Base-by-base conservation (phyloP, 805 yeast genomes). In the Yarrowia sp. region DNA sequence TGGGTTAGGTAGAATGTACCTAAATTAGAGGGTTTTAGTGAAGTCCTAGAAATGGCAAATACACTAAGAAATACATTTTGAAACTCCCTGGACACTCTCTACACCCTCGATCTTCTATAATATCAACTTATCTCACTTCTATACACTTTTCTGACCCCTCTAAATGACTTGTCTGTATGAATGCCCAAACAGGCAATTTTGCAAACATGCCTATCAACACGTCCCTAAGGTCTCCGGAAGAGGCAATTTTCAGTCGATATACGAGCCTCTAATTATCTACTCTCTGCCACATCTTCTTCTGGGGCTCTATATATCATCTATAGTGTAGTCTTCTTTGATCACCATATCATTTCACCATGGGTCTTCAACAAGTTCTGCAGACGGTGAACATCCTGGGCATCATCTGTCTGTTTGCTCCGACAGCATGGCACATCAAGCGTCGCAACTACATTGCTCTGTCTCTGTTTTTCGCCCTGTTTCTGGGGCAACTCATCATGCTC, bases 401-500 rank as follows among this genome's bases (percentile, higher is more conserved):
- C 16, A 35, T 59, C 2, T 59, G 50, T 19, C 65, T 45, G 14
- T n/a, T 59, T 16, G 65, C 52, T 3, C 65, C 65, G 0, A 45
- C 65, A 3, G 52, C 52, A 35, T 59, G 65, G 65, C 52, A 59
- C 19, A 16, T 59, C 32, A 43, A 45, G 11, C 52, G 65, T 0
- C n/a, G 65, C 11, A 59, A 59, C 52, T 43, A 36, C 41, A 45
- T 59, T 2, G 65, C 65, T 0, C 46, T 59, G 19, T 59, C 65
- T 5, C 52, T 59, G 14, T 59, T 59, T 14, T 45, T 45, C 12
- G 35, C 65, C 2, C 52, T 59, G 8, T 59, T 43, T 16, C 14
- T 59, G 52, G 65, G 65, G 26, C 65, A 59, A 15, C 50, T 59
- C 26, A 16, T 59, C 40, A 59, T 59, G 65, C 65, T 59, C 35